Base-by-base conservation (phyloP, 1,284 basidiomycete species). In the Pseudozyma thailandica region DNA sequence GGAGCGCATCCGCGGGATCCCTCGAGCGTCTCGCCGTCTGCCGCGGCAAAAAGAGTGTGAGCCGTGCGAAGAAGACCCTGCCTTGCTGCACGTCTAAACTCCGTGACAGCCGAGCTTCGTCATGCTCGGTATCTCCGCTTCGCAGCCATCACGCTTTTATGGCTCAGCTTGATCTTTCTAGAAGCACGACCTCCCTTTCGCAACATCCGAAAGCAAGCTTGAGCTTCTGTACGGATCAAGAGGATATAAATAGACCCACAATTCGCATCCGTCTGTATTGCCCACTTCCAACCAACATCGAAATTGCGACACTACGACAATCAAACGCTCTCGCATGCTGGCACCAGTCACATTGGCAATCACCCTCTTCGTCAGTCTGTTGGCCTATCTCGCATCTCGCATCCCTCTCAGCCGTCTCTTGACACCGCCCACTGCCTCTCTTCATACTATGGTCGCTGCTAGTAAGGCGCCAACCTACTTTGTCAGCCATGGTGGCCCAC, bases 401-500 rank as follows among this genome's bases (percentile, higher is more conserved):
- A 39, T 37, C 20, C 12, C 39, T 8, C 10, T 51, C 21, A 4
- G 20, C 15, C 45, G 35, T 18, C 2, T n/a, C 30, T 47, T 42
- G 0, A 3, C 10, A 6, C 26, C 18, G 1, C 18, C 41, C 10
- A 0, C 38, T 15, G 8, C 43, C 3, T 7, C 15, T 0, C 9
- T 47, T 9, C 23, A 9, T 27, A 62, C 20, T 8, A 70, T 64
- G 61, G 53, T 50, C 33, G 46, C 33, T 15, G 15, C 25, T 4
- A 42, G 28, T 12, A 51, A 44, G 30, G 76, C 76, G 1, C 76
- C 76, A 0, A 45, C 51, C 23, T 74, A 68, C 57, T 76, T 70
- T 27, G 57, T 78, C 69, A 56, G 68, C 60, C 72, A 76, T 61
- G 64, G 50, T 42, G 85, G 85, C 6, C 85, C 85, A 12, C 84